Evolutionary conservation across 1,139 yeast genomes (phyloP), one percentile per base, ranked within the genome.

Genomic region (Taphrina populina): DNA sequence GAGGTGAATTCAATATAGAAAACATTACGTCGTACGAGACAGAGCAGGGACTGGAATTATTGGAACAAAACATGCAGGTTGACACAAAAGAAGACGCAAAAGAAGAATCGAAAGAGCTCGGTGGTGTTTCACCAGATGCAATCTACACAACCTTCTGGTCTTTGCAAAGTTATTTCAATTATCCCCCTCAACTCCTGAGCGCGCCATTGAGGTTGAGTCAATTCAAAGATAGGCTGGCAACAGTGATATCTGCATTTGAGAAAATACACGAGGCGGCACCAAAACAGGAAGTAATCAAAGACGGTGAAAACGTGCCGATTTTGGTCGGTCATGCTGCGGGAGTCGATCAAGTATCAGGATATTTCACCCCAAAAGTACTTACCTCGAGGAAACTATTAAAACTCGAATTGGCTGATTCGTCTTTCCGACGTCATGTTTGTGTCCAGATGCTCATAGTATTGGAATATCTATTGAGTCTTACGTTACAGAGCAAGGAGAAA

Each of bases 1-100:
- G 71, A 10, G 75, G 75, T 0, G 66, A 66, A 13, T 71, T 66
- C 61, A 68, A 71, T 58, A 62, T 62, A 0, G 74, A 68, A 19
- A 72, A 71, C 58, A 62, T 64, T 11, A 71, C 75, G 1, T 51
- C 58, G 23, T 70, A 56, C 58, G 66, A 69, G 39, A 64, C 63
- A 23, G 61, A 52, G 17, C 20, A 11, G 13, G 29, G 26, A 19
- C 39, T 33, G 10, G 7, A 19, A 4, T 4, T 44, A 39, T 13
- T 30, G 27, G 58, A 8, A 23, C 35, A 4, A 45, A 52, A 7
- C 40, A 40, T 4, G 45, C 20, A 17, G 45, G 51, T 2, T 41
- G 8, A 26, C 21, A 61, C 61, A 24, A 58, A 20, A 4, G 63
- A 59, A 8, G 62, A 52, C 4, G 60, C 57, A n/a, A 54, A 41